A percentile compares a stretch with the other conserved stretches of the same genome.
phyloP scores from a whole-genome alignment of 495 filamentous ascomycete species.

The Paragyromitra xinjiangensis region DNA sequence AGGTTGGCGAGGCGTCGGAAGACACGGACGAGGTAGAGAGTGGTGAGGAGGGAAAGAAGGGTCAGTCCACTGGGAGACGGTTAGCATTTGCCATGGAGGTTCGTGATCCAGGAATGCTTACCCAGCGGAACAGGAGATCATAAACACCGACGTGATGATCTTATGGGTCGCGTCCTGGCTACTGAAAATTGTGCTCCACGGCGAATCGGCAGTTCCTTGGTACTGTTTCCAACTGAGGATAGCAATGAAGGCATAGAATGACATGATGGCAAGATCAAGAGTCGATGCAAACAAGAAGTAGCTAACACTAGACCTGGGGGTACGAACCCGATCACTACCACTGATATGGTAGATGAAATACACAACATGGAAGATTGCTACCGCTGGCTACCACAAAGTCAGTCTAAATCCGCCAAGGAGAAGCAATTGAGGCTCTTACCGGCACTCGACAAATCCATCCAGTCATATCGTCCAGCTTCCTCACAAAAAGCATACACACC shows the following conservation, averaged over 20 bases:
- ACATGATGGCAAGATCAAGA: constrained; percentile 48
- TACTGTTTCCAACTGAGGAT: constrained; percentile 45
- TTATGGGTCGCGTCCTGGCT: constrained; percentile 6
- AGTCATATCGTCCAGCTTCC: constrained; percentile 47
- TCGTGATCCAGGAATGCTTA: background rate
- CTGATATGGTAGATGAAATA: constrained; percentile 54
- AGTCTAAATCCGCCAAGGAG: background rate
- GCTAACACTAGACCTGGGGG: constrained; percentile 43
- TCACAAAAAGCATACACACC: constrained; percentile 45
- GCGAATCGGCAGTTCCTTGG: constrained; percentile 1
- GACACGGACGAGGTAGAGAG: constrained; percentile 46
- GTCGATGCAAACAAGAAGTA: constrained; percentile 49
- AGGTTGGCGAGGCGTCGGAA: constrained; percentile 50
- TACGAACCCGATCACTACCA: constrained; percentile 50
- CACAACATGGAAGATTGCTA: constrained; percentile 48
- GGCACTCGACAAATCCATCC: constrained; percentile 53
- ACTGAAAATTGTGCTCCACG: constrained; percentile 50
- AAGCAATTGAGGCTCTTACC: constrained; percentile 11
- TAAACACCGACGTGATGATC: constrained; percentile 46
- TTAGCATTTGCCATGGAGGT: background rate
- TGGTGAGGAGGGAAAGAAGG: constrained; percentile 37
- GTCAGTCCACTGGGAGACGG: constrained; percentile 34
- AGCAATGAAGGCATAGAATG: constrained; percentile 50
- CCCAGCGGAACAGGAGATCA: constrained; percentile 35
- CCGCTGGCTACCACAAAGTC: constrained; percentile 40